Conservation (phyloP, 2,329 filamentous ascomycete species). For the Zymoseptoria ardabiliae region DNA sequence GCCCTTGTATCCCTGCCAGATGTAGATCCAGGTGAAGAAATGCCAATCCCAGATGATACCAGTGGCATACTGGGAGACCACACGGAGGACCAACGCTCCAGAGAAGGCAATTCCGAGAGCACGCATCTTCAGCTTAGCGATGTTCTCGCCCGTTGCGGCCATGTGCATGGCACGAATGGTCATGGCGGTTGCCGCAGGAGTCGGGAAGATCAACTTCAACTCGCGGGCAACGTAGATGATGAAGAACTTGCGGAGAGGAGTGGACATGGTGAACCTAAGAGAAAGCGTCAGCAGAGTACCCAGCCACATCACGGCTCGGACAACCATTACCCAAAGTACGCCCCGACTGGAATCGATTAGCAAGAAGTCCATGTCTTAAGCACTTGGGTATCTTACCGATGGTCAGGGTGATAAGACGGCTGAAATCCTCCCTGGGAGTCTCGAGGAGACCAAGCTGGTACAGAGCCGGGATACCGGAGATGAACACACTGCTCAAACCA, state of each 20-base stretch:
- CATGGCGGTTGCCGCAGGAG: constrained; percentile 53
- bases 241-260: constrained; percentile 54
- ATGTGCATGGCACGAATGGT: constrained; percentile 58
- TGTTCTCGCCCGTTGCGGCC: constrained; percentile 43
- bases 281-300: constrained; percentile 41
- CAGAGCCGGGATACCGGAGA: constrained; percentile 54
- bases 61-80: constrained; percentile 52
- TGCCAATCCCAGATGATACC: constrained; percentile 48
- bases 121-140: constrained; percentile 52
- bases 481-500: constrained; percentile 51
- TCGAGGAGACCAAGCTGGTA: constrained; percentile 49
- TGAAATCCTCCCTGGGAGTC: constrained; percentile 49
- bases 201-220: constrained; percentile 53
- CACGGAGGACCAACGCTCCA: constrained; percentile 45
- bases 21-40: constrained; percentile 44
- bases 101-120: constrained; percentile 47
- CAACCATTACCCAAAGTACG: constrained; percentile 57
- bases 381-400: constrained; percentile 28
- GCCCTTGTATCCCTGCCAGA: constrained; percentile 48
- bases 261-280: constrained; percentile 12
- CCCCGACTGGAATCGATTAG: constrained; percentile 35
- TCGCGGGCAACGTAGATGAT: constrained; percentile 58
- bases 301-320: constrained; percentile 29
- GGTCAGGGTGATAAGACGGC: constrained; percentile 53
- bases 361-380: no score